Base-by-base conservation (phyloP, 2,329 filamentous ascomycete genomes). In the Xylaria sp. region DNA sequence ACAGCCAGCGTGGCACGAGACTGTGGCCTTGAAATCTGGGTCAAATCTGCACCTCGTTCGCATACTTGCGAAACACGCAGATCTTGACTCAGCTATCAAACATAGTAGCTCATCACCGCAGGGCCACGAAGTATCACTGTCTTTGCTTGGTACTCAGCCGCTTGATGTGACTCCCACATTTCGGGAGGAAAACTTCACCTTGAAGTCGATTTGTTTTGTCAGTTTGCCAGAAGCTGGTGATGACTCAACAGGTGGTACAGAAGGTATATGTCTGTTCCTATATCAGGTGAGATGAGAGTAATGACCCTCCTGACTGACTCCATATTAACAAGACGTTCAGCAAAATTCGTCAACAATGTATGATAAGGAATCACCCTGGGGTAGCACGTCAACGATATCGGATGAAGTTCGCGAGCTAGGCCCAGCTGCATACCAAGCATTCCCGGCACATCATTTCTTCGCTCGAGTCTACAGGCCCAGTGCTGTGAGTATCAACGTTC, bases 381-480 rank as follows among this genome's bases (percentile, higher is more conserved):
- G 80, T 69, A 76, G 80, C 20, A 75, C 80, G 1, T 73, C 80
- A 1, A 74, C 79, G 18, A 77, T 82, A 44, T 73, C 74, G 61
- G 80, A 81, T 66, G 69, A 71, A 10, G 77, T 87, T 59, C 80
- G 80, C 56, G 80, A 79, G 28, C 76, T 80, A 20, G 86, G 86
- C 0, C 84, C 87, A 0, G 77, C 78, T 2, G 76, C 79, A 51
- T 89, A 87, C 69, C 80, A 80, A 46, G 77, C 77, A 0, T 89
- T 89, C 63, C 87, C 87, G 1, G 81, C 84, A 12, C 87, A 89
- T 67, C 87, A 89, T 73, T 88, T 87, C 74, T 89, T 89, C 65
- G 83, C 84, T 28, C 82, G 86, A 12, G 81, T 89, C 5, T 89
- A 86, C 71, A 83, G 87, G 28, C 86, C 84, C 15, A 82, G 80